phyloP scores from a whole-genome alignment of 805 yeast species.

The Kuraishia ogatae region DNA sequence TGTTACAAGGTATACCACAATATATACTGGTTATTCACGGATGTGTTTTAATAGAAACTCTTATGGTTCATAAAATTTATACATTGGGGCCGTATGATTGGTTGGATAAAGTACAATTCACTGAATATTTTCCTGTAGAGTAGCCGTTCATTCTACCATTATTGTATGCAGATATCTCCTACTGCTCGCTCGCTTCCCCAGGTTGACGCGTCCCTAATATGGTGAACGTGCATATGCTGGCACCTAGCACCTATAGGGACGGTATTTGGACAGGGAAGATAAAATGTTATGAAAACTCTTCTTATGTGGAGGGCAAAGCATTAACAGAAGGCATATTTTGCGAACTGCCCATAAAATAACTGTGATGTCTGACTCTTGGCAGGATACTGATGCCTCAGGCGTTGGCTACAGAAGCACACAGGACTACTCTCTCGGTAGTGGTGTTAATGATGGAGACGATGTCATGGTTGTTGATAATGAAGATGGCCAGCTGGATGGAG shows the following conservation, averaged over 20 bases:
- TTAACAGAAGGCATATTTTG: too few relatives aligned
- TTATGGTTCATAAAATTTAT: neutral
- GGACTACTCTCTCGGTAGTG: neutral
- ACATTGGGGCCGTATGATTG: too few relatives aligned
- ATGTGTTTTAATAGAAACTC: neutral
- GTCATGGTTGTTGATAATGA: neutral
- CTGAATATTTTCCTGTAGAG: too few relatives aligned
- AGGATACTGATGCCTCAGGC: conserved; percentile 10
- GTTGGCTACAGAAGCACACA: neutral
- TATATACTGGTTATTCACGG: neutral
- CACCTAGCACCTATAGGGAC: neutral
- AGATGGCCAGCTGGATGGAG: neutral
- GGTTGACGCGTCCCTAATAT: neutral
- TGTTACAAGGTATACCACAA: neutral
- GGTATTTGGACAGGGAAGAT: too few relatives aligned
- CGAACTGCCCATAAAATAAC: neutral
- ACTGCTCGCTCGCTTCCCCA: neutral
- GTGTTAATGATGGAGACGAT: neutral
- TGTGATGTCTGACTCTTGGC: conserved; percentile 21
- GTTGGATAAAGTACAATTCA: too few relatives aligned
- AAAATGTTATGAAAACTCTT: too few relatives aligned
- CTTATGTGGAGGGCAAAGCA: too few relatives aligned
- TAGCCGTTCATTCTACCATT: too few relatives aligned
- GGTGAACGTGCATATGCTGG: neutral
- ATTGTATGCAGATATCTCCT: too few relatives aligned